Evolutionary conservation across 495 filamentous ascomycete genomes (phyloP), one percentile per base, ranked within the genome.

Genomic region (Chaetomium cochliodes): DNA sequence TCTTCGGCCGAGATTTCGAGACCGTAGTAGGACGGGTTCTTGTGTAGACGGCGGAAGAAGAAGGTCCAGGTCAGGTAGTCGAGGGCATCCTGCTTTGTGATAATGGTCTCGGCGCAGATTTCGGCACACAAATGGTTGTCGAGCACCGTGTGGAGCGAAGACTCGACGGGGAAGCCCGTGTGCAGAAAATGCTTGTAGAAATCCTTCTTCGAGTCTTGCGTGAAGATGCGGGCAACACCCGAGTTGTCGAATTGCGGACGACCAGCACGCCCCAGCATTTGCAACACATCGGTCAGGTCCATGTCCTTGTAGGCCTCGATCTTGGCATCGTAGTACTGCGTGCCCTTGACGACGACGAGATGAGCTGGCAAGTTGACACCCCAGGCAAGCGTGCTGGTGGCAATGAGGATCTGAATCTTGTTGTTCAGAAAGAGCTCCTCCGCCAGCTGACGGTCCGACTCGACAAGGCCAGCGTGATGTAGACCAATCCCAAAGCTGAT

Each of bases 111-210:
- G 18, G 94, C 90, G 2, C 92, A 96, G 2, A 97, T 88, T 78
- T 99, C 94, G 44, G 94, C 94, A 62, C 91, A 92, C 72, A 99
- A 82, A 81, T 99, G 94, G 80, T 99, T 96, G 76, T 97, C 94
- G 4, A 98, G 81, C 1, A 97, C 94, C 25, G 94, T 96, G 79
- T 99, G 94, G 22, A 99, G 80, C 4, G 92, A 92, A 9, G 92
- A 97, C 74, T 99, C 94, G 26, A 99, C 94, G 0, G 94, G 94
- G 77, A 99, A 99, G 5, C 94, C 94, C 13, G 96, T 98, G 72
- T 99, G 94, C 52, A 99, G 74, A 73, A 99, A 99, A 78, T 99
- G 93, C 80, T 98, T 99, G 79, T 99, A 99, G 77, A 98, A 99
- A n/a, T 92, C 91, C 76, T 99, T 99, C 81, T 98, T 99, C 13